Evolutionary conservation across 345 rosid genomes (phyloP), one percentile per base, ranked within the genome.

Genomic region (Camelina hispida): DNA sequence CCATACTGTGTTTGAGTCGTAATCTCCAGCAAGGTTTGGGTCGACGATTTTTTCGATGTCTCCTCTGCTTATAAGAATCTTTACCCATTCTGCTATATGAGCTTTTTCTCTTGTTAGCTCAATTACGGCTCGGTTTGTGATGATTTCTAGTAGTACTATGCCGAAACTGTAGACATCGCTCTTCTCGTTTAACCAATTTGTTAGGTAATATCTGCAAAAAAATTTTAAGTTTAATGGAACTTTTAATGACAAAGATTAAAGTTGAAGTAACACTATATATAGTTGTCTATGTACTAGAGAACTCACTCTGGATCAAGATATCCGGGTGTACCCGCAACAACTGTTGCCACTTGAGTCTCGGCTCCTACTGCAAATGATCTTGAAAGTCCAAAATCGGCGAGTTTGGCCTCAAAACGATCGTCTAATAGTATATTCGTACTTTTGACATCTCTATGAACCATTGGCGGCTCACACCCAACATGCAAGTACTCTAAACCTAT

Each of bases 271-370:
- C 0, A 3, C 13, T 37, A 38, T 18, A 30, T 6, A 18, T 15
- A 2, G 28, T 25, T 12, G 22, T 56, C 1, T 28, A 14, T 5
- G 40, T 9, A 4, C 13, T 9, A 60, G 47, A 28, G 4, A 16
- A 44, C 72, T 70, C 28, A 84, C 88, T 81, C 87, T 2, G 85
- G 89, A 46, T 82, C 85, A 5, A 87, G 81, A 57, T 87, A 87
- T 5, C 86, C 86, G 0, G 66, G 80, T 18, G 75, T 76, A 30
- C 80, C 75, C 0, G 80, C 75, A 43, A 76, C 80, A 5, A 76
- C 58, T 3, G 70, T 76, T 34, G 54, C 75, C 28, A 74, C 59
- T 70, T 77, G 79, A 57, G 76, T 47, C 18, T 67, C 83, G 23
- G 18, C 69, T 43, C 83, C 86, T 0, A 72, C 14, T 0, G 75